A percentile compares a stretch with the other conserved stretches of the same genome.
These are phyloP conservation scores for Mortierella sp. DNA, from an alignment of 371 early-diverging fungal genomes.

Conservation along the genomic window DNA sequence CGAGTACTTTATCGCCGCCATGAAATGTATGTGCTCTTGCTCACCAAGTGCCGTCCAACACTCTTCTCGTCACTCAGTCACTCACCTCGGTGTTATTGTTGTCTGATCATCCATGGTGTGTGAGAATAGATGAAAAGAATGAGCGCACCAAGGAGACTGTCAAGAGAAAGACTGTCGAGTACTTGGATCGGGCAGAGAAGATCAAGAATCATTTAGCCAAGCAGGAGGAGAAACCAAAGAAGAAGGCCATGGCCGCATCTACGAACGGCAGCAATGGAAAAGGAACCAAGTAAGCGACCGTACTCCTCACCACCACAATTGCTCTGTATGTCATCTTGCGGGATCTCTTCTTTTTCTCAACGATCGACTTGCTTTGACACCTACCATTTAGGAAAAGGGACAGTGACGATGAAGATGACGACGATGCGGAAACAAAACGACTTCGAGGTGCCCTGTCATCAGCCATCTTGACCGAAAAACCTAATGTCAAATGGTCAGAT, in stretches of 20 bases:
- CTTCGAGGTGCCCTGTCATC: constrained; percentile 73
- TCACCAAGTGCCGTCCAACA: no score
- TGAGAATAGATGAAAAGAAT: constrained; percentile 88
- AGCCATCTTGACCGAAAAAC: constrained; percentile 93
- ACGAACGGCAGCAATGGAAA: constrained; percentile 54
- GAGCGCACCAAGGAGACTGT: constrained; percentile 86
- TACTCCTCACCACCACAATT: no score
- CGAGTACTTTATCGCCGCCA: constrained; percentile 93
- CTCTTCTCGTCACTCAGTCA: no score
- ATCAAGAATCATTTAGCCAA: constrained; percentile 85
- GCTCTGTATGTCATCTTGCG: constrained; percentile 1
- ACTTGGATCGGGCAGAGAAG: constrained; percentile 93
- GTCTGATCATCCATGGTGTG: not conserved
- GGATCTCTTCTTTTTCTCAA: not conserved
- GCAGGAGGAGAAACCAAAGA: constrained; percentile 72
- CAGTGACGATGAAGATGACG: constrained; percentile 68
- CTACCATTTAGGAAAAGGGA: constrained; percentile 52
- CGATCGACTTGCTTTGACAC: not conserved
- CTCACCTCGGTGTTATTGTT: no score
- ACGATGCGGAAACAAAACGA: constrained; percentile 92
- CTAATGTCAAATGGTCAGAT: constrained; percentile 96
- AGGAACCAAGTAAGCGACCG: no score
- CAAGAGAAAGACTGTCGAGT: constrained; percentile 89
- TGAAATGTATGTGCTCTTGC: constrained; percentile 80
- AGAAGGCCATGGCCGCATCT: constrained; percentile 67